phyloP scores from a whole-genome alignment of 345 rosid species.

The Citrus reticulata region DNA sequence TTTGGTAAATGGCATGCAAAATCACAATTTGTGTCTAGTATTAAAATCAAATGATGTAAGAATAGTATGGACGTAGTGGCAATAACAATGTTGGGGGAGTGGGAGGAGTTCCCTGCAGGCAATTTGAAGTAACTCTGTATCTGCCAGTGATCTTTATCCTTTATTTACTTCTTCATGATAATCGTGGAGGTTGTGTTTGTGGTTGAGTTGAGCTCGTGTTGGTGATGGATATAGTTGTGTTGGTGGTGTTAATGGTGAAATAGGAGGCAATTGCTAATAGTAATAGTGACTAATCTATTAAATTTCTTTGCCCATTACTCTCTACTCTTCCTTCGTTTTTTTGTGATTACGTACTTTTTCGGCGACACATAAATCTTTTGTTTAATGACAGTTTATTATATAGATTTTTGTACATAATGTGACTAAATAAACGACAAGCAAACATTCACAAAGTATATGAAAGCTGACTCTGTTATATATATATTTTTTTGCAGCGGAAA shows the following conservation, averaged over 20 bases:
- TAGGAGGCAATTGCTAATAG: neutral
- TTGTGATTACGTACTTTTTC: neutral
- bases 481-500: constrained; percentile 61
- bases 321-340: neutral
- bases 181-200: neutral
- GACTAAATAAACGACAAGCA: neutral
- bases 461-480: constrained; percentile 8
- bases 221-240: neutral
- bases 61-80: neutral
- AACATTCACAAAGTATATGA: neutral
- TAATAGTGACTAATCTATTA: neutral
- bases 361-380: neutral
- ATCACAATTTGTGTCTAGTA: neutral
- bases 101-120: too few species aligned
- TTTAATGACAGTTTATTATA: too few species aligned
- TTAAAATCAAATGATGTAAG: neutral
- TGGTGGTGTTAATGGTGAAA: neutral
- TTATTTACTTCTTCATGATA: neutral
- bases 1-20: neutral
- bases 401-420: neutral
- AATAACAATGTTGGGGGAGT: neutral
- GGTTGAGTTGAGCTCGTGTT: neutral
- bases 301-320: neutral
- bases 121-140: too few species aligned
- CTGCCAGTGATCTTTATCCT: neutral